phyloP scores from a whole-genome alignment of 2,329 filamentous ascomycete genomes.

The Phaeosphaeria sp. region DNA sequence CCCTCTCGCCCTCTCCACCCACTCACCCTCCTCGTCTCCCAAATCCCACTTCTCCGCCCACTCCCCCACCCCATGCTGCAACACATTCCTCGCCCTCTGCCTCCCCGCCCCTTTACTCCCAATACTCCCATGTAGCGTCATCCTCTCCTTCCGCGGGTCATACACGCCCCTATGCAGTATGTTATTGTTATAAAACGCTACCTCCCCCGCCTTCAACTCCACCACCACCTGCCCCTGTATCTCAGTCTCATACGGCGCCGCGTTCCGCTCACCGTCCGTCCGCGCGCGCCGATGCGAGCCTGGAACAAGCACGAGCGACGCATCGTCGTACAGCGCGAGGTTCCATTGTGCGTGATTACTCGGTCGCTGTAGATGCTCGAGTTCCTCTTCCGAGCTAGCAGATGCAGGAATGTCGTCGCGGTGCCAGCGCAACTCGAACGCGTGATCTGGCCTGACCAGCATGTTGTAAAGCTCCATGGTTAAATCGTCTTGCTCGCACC shows the following conservation, averaged over 20 bases:
- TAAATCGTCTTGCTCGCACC: conserved; percentile 61
- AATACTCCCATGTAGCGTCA: conserved; percentile 76
- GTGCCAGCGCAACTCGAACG: conserved; percentile 84
- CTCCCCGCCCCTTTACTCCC: conserved; percentile 64
- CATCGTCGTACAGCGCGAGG: conserved; percentile 77
- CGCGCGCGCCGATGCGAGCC: conserved; percentile 75
- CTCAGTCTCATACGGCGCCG: conserved; percentile 67
- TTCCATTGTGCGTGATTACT: conserved; percentile 88
- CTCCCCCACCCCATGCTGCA: conserved; percentile 74
- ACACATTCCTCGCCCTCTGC: conserved; percentile 71
- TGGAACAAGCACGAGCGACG: conserved; percentile 74
- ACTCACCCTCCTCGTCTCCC: conserved; percentile 59
- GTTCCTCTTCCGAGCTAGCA: conserved; percentile 71
- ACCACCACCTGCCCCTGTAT: conserved; percentile 72
- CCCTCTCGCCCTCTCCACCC: conserved; percentile 63
- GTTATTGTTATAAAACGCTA: conserved; percentile 90
- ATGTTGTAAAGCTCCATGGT: conserved; percentile 91
- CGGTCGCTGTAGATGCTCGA: conserved; percentile 63
- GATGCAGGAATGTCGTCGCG: conserved; percentile 79
- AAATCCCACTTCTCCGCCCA: conserved; percentile 70
- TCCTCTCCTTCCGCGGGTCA: conserved; percentile 62
- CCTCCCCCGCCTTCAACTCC: conserved; percentile 73
- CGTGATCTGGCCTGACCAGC: conserved; percentile 73
- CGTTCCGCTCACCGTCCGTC: conserved; percentile 71
- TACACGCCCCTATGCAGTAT: conserved; percentile 79